Evolutionary conservation across 1,284 basidiomycete genomes (phyloP).

Genomic region (Tremellales sp.): DNA sequence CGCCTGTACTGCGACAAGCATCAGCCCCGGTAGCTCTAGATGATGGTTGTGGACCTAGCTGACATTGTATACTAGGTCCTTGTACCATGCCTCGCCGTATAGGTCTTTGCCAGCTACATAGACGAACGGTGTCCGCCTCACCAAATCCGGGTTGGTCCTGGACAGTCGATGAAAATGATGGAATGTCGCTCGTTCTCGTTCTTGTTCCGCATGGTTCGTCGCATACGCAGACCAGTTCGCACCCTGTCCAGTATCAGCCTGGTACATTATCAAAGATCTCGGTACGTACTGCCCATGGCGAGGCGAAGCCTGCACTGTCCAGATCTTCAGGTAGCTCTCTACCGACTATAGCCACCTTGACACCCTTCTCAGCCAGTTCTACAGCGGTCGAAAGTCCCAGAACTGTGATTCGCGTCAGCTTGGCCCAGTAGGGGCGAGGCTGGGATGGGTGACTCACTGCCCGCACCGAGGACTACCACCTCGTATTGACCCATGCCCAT

Average conservation of each 20-base stretch:
- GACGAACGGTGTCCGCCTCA: conserved; percentile 52
- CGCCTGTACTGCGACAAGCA: conserved; percentile 1
- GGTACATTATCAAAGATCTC: not conserved
- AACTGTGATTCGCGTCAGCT: conserved; percentile 27
- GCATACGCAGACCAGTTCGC: conserved; percentile 57
- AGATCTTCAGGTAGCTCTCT: conserved; percentile 63
- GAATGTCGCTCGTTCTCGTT: conserved; percentile 41
- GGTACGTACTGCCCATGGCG: conserved; percentile 60
- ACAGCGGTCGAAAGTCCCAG: conserved; percentile 51
- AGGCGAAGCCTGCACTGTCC: conserved; percentile 59
- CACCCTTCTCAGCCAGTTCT: conserved; percentile 49
- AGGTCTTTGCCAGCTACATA: conserved; percentile 43
- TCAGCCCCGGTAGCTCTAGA: not conserved
- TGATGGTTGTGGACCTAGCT: conserved; percentile 18
- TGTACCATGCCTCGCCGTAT: conserved; percentile 53
- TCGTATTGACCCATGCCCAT: conserved; percentile 14
- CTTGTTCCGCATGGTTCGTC: conserved; percentile 36
- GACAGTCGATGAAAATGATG: conserved; percentile 55
- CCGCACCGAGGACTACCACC: conserved; percentile 42
- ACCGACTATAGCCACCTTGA: conserved; percentile 59
- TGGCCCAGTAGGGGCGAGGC: not conserved
- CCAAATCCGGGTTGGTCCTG: conserved; percentile 47
- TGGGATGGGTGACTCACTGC: conserved; percentile 22
- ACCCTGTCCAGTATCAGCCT: not conserved
- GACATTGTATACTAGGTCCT: conserved; percentile 55